phyloP scores from a whole-genome alignment of 805 yeast genomes.

The Yarrowia porcina region DNA sequence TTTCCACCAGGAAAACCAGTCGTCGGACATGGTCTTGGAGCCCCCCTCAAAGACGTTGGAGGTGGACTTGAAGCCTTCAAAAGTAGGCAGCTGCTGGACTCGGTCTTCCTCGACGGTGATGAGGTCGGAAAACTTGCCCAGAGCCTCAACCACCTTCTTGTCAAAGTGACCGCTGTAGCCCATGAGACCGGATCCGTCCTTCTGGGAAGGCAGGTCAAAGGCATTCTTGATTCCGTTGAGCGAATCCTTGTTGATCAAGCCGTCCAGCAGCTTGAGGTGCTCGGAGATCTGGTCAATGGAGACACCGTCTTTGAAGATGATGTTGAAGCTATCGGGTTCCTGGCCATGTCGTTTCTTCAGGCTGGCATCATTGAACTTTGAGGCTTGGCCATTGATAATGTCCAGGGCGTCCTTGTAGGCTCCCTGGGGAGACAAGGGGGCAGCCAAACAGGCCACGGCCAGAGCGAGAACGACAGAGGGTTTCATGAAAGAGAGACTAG shows the following conservation, averaged over 20 bases:
- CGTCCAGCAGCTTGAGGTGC: constrained; percentile 23
- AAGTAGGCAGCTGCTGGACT: not conserved
- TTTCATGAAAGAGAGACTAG: constrained; percentile 15
- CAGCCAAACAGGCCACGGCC: constrained; percentile 7
- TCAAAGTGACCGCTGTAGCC: constrained; percentile 18
- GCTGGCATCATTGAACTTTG: not conserved
- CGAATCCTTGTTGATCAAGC: not conserved
- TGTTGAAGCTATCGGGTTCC: constrained; percentile 13
- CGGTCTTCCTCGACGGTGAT: not conserved
- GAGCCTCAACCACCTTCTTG: not conserved
- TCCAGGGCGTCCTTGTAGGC: constrained; percentile 21
- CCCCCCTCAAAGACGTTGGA: not conserved
- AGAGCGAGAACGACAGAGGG: not conserved
- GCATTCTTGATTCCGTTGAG: constrained; percentile 15
- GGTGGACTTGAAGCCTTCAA: not conserved
- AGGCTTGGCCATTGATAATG: not conserved
- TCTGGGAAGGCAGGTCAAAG: constrained; percentile 18
- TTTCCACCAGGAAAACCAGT: not conserved
- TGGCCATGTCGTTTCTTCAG: constrained; percentile 12
- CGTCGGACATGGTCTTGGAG: not conserved
- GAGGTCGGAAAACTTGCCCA: not conserved
- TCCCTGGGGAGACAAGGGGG: not conserved
- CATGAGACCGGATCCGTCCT: constrained; percentile 13
- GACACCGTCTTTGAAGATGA: constrained; percentile 14
- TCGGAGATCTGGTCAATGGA: constrained; percentile 11